Conservation (phyloP, 2,329 filamentous ascomycete genomes). For the Ceratocystis albifundus region DNA sequence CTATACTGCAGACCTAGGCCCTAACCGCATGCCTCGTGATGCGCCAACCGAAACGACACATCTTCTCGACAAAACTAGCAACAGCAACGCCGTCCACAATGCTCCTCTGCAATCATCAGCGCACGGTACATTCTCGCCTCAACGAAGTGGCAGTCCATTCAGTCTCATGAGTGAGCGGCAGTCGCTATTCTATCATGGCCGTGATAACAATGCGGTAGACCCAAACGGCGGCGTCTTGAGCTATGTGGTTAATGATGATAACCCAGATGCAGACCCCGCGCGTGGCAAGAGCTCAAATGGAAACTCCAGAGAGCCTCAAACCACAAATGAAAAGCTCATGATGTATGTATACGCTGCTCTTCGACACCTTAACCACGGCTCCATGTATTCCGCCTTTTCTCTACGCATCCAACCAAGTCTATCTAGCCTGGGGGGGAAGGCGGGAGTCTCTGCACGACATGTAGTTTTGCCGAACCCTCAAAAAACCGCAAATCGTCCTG, state of each 20-base stretch:
- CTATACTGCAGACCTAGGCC: not conserved
- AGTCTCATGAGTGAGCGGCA: constrained; percentile 18
- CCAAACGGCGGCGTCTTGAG: not conserved
- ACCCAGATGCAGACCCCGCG: not conserved
- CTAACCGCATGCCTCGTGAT: not conserved
- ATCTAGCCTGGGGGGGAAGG: not conserved
- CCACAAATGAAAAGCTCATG: constrained; percentile 10
- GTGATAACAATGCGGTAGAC: not conserved
- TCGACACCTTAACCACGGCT: not conserved
- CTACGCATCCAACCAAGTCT: not conserved
- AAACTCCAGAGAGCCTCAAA: constrained; percentile 1
- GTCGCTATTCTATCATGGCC: constrained; percentile 11
- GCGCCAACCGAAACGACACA: constrained; percentile 14
- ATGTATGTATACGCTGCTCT: constrained; percentile 13
- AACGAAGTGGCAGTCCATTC: constrained; percentile 11
- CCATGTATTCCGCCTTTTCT: not conserved
- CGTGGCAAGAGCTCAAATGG: not conserved
- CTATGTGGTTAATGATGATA: constrained; percentile 8
- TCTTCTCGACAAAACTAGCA: constrained; percentile 2
- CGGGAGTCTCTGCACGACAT: too few species aligned
- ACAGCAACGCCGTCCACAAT: not conserved
- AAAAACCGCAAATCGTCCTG: too few species aligned
- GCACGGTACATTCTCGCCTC: constrained; percentile 8
- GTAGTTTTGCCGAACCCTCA: too few species aligned
- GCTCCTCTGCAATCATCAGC: not conserved